Conservation (phyloP, 495 filamentous ascomycete species). For the Penicillium bialowiezense region DNA sequence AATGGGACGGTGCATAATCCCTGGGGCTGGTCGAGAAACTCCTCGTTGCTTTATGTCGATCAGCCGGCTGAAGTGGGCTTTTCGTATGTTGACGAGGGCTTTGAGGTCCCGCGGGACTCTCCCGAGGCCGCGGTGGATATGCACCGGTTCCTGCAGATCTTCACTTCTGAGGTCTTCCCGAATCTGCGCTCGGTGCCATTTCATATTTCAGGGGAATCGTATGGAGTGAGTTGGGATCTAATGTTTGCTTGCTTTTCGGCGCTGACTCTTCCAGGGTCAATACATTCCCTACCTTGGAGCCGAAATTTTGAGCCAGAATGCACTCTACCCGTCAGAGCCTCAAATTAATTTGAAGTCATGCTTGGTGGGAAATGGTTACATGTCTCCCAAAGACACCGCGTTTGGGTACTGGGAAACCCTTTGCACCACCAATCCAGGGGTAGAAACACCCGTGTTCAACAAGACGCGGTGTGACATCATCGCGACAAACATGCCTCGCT, state of each 20-base stretch:
- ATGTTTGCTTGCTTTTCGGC: background rate
- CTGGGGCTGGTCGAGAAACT: slow-evolving; percentile 44
- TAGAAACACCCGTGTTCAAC: slow-evolving; percentile 40
- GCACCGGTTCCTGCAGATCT: slow-evolving; percentile 40
- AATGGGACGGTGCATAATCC: slow-evolving; percentile 43
- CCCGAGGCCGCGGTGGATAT: slow-evolving; percentile 32
- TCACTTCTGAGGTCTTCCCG: slow-evolving; percentile 40
- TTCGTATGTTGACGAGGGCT: slow-evolving; percentile 38
- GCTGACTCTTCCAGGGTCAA: slow-evolving; percentile 28
- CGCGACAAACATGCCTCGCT: slow-evolving; percentile 40
- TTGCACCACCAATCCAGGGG: slow-evolving; percentile 41
- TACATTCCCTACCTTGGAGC: slow-evolving; percentile 36
- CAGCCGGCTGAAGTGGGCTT: slow-evolving; percentile 45
- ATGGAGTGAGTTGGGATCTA: slow-evolving; percentile 38
- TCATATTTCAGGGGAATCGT: slow-evolving; percentile 35
- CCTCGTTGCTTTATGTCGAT: slow-evolving; percentile 46
- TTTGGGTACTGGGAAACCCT: slow-evolving; percentile 47
- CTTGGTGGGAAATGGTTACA: slow-evolving; percentile 37
- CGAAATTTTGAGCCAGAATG: slow-evolving; percentile 34
- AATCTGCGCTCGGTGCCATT: slow-evolving; percentile 22
- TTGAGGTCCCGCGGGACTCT: slow-evolving; percentile 26
- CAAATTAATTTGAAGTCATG: slow-evolving; percentile 35
- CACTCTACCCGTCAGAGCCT: slow-evolving; percentile 24
- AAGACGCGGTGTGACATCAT: slow-evolving; percentile 42
- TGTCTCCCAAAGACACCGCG: slow-evolving; percentile 30